These are phyloP conservation scores for Colletotrichum lindemuthianum DNA, from an alignment of 2,329 filamentous ascomycete species.

Conservation along the genomic window DNA sequence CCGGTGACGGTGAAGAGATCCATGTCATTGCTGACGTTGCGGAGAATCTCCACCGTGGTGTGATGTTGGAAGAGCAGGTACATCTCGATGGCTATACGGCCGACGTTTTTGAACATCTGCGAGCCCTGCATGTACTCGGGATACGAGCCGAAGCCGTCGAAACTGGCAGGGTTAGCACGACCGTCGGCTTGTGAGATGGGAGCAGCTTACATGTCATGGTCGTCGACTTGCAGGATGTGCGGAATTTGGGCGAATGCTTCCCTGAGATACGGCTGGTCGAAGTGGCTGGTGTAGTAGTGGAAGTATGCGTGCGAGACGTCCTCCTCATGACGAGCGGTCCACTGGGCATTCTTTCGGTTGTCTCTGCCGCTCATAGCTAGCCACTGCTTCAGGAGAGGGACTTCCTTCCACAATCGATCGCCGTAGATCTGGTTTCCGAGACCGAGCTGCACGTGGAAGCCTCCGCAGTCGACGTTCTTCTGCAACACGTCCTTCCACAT, in stretches of 20 bases:
- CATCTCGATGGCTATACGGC: conserved; percentile 94
- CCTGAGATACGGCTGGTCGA: conserved; percentile 92
- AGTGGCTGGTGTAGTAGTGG: conserved; percentile 98
- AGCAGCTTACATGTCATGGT: conserved; percentile 91
- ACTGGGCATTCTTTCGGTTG: conserved; percentile 86
- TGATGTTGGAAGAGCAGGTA: conserved; percentile 98
- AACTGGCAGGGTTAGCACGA: conserved; percentile 62
- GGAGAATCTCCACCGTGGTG: conserved; percentile 91
- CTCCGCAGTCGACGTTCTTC: conserved; percentile 95
- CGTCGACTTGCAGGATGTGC: conserved; percentile 90
- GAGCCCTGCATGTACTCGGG: conserved; percentile 98
- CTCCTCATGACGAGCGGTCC: conserved; percentile 95
- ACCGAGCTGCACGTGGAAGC: conserved; percentile 93
- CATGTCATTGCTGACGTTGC: conserved; percentile 85
- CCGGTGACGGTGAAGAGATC: conserved; percentile 97
- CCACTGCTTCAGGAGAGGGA: conserved; percentile 94
- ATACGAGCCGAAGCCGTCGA: conserved; percentile 97
- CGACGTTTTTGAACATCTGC: conserved; percentile 98
- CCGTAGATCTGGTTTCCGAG: conserved; percentile 96
- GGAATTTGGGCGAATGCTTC: conserved; percentile 98
- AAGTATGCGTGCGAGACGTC: conserved; percentile 97
- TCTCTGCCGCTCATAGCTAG: conserved; percentile 92
- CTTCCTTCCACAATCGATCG: conserved; percentile 95
- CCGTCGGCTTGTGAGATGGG: not conserved
- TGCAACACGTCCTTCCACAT: conserved; percentile 99